A percentile compares a stretch with the other conserved stretches of the same genome.
These are phyloP conservation scores for Hypomyces rosellus DNA, from an alignment of 2,329 filamentous ascomycete genomes.

Conservation along the genomic window DNA sequence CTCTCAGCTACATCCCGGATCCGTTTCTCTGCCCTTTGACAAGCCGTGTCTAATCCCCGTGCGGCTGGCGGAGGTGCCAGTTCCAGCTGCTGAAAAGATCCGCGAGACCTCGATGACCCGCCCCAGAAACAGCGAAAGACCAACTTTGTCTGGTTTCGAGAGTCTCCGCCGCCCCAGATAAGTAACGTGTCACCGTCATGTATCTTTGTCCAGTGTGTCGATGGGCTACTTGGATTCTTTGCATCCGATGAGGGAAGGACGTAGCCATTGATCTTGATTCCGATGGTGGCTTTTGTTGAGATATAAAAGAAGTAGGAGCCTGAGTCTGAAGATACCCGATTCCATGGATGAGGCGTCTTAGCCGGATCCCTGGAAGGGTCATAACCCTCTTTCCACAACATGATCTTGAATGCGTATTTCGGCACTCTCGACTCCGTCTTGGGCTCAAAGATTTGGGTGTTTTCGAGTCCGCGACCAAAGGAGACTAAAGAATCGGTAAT, in stretches of 20 bases:
- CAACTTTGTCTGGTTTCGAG: constrained; percentile 37
- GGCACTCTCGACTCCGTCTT: constrained; percentile 65
- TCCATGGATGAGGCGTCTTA: constrained; percentile 47
- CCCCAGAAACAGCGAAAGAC: constrained; percentile 52
- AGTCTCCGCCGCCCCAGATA: constrained; percentile 53
- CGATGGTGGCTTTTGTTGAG: constrained; percentile 69
- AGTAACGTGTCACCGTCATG: constrained; percentile 72
- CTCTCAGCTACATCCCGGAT: constrained; percentile 35
- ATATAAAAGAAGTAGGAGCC: constrained; percentile 65
- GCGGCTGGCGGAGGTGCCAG: constrained; percentile 35
- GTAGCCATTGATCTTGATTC: constrained; percentile 72
- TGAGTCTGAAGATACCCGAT: constrained; percentile 29
- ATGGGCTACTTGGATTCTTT: constrained; percentile 49
- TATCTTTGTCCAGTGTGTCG: constrained; percentile 58
- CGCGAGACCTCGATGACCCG: constrained; percentile 41
- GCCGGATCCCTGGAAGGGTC: constrained; percentile 50
- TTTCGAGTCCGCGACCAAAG: constrained; percentile 68
- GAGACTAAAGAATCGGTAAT: constrained; percentile 62
- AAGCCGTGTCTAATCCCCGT: constrained; percentile 43
- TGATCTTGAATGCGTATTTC: constrained; percentile 72
- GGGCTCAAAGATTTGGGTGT: constrained; percentile 61
- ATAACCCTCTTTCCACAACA: constrained; percentile 65
- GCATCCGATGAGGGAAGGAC: constrained; percentile 51
- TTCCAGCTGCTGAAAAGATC: constrained; percentile 20
- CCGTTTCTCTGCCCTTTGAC: constrained; percentile 38